Conservation (phyloP, 495 filamentous ascomycete species). For the Daldinia concentrica region DNA sequence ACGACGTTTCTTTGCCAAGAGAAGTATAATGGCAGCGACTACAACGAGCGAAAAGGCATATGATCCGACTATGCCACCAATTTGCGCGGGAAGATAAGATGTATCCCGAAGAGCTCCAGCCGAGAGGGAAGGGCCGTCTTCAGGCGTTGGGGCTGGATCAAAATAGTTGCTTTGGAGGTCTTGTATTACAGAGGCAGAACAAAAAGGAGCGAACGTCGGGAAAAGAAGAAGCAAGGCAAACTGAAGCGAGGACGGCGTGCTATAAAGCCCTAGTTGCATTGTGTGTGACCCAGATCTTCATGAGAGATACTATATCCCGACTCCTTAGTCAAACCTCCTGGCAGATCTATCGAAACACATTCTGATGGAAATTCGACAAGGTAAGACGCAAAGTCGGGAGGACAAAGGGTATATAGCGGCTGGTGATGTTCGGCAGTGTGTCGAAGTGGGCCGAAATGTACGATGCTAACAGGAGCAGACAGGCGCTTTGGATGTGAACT, state of each 20-base stretch:
- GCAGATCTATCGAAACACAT: slow-evolving; percentile 55
- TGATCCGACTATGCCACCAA: slow-evolving; percentile 80
- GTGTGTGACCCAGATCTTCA: slow-evolving; percentile 49
- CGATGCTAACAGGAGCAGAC: slow-evolving; percentile 39
- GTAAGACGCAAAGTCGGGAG: slow-evolving; percentile 49
- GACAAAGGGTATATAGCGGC: slow-evolving; percentile 63
- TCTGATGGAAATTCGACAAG: slow-evolving; percentile 55
- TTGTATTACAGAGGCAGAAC: slow-evolving; percentile 46
- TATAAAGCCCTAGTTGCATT: slow-evolving; percentile 48
- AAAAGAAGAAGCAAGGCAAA: slow-evolving; percentile 42
- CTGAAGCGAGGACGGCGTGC: slow-evolving; percentile 39
- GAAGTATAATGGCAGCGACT: slow-evolving; percentile 71
- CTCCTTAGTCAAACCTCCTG: slow-evolving; percentile 51
- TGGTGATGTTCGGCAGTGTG: slow-evolving; percentile 57
- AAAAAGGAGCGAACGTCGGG: slow-evolving; percentile 49
- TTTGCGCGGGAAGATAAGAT: slow-evolving; percentile 73
- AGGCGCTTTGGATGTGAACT: slow-evolving; percentile 49
- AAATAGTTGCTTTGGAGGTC: slow-evolving; percentile 62
- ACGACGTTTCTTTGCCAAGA: slow-evolving; percentile 55
- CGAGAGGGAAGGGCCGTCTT: slow-evolving; percentile 66
- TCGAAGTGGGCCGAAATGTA: slow-evolving; percentile 42
- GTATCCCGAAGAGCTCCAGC: slow-evolving; percentile 64
- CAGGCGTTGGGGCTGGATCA: slow-evolving; percentile 65
- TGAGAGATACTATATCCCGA: slow-evolving; percentile 43
- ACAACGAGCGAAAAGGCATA: slow-evolving; percentile 79